Evolutionary conservation across 257 asterid genomes (phyloP), one percentile per base, ranked within the genome.

Genomic region (Scutellaria galericulata): DNA sequence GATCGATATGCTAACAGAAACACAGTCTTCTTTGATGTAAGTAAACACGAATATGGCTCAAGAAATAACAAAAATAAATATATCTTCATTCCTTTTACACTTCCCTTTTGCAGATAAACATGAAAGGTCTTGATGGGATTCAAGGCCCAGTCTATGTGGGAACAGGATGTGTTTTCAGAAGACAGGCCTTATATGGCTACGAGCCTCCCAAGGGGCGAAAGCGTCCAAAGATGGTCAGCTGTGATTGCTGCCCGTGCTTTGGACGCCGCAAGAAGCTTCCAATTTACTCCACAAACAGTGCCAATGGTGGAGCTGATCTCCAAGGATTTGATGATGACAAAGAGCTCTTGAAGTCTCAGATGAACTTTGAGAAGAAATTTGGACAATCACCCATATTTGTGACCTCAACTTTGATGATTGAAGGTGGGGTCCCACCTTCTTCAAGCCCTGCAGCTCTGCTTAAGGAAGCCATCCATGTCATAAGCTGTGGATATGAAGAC

Each of bases 71-170:
- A 24, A 45, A 31, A 5, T 41, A 42, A 20, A 42, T 9, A 9
- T 44, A 62, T 40, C 14, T 3, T 64, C 14, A 31, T 42, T 15
- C 61, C 40, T 69, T 6, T 64, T 14, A 11, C 15, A 14, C n/a
- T 58, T 64, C 54, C 45, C 9, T 67, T 68, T 74, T 65, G 68
- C 86, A 93, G 96, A 93, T 93, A 70, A 90, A 93, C 86, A 87
- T 93, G 98, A 87, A 87, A 84, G 98, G 98, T 35, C 84, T 93
- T 41, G 97, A 93, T 41, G 98, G 98, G 68, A 82, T 90, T 79
- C 98, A 93, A 88, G 98, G 98, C 64, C 98, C 98, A 5, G 97
- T 87, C 3, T 93, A 93, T 79, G 98, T 93, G 12, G 98, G 98
- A 66, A 90, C 96, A 42, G 98, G 97, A 62, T 92, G 98, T 78